Percentiles rank a stretch among this genome's conserved stretches.
These are phyloP conservation scores for Boehmeria nivea DNA, from an alignment of 306 rosid species.

Conservation along the genomic window DNA sequence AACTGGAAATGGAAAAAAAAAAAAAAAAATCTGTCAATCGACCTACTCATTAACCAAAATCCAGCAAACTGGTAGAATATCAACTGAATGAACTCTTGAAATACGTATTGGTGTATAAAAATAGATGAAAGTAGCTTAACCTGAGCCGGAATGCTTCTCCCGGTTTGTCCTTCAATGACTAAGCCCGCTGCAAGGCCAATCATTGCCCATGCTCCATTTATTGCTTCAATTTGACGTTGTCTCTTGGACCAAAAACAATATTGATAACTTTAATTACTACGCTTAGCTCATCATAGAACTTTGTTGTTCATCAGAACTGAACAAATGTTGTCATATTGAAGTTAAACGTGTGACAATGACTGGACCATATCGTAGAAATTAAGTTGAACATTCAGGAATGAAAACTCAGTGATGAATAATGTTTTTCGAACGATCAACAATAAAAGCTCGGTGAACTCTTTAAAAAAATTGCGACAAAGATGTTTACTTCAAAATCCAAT, in stretches of 20 bases:
- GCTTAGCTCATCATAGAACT: too few relatives aligned
- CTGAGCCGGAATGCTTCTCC: constrained; percentile 69
- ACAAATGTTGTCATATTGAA: too few relatives aligned
- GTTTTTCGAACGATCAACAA: too few relatives aligned
- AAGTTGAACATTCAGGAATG: too few relatives aligned
- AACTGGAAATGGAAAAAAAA: constrained; percentile 43
- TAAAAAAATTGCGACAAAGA: too few relatives aligned
- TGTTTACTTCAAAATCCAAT: too few relatives aligned
- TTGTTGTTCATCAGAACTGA: too few relatives aligned
- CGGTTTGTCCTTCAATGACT: constrained; percentile 78
- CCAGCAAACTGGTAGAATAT: constrained; percentile 21
- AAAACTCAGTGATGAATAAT: too few relatives aligned
- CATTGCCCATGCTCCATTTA: constrained; percentile 98
- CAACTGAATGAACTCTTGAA: constrained; percentile 8
- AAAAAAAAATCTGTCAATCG: constrained; percentile 5
- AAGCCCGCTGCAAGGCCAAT: constrained; percentile 84
- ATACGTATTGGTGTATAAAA: background rate
- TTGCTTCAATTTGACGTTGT: constrained; percentile 78
- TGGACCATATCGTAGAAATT: too few relatives aligned
- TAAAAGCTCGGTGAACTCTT: too few relatives aligned
- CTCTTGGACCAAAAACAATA: constrained; percentile 41
- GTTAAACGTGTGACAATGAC: too few relatives aligned
- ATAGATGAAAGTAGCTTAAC: constrained; percentile 28
- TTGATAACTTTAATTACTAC: too few relatives aligned
- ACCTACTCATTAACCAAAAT: constrained; percentile 13